A percentile compares a stretch with the other conserved stretches of the same genome.
These are phyloP conservation scores for Leccinum rimulosum DNA, from an alignment of 768 basidiomycete genomes.

Conservation along the genomic window DNA sequence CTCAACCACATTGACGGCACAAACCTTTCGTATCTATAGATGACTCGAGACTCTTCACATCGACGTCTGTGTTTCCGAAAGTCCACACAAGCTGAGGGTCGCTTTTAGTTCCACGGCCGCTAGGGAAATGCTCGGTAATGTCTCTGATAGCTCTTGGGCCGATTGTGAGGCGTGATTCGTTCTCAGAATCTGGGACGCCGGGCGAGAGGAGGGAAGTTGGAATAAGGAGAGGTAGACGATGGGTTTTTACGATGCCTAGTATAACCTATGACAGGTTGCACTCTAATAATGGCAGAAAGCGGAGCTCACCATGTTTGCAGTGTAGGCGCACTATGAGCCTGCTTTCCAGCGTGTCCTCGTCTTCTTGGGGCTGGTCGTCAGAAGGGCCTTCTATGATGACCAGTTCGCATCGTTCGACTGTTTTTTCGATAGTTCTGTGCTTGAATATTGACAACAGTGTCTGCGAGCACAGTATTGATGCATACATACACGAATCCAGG, in stretches of 20 bases:
- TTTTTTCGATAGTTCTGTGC: conserved; percentile 72
- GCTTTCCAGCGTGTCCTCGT: conserved; percentile 63
- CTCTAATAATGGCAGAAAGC: neutral
- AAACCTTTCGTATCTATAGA: conserved; percentile 64
- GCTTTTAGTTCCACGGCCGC: conserved; percentile 55
- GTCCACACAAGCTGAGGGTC: conserved; percentile 83
- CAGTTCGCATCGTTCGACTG: conserved; percentile 74
- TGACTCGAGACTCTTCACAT: conserved; percentile 65
- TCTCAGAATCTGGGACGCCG: conserved; percentile 51
- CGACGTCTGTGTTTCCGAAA: conserved; percentile 68
- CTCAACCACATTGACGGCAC: neutral
- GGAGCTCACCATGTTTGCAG: conserved; percentile 73
- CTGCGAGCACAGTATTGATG: conserved; percentile 34
- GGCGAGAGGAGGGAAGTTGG: conserved; percentile 63
- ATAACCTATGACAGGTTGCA: conserved; percentile 10
- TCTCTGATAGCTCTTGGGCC: conserved; percentile 73
- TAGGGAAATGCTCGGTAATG: conserved; percentile 79
- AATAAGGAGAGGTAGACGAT: conserved; percentile 61
- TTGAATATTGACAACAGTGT: conserved; percentile 71
- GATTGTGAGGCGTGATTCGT: conserved; percentile 66
- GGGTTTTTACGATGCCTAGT: conserved; percentile 78
- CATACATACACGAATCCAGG: neutral
- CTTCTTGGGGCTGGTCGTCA: conserved; percentile 32
- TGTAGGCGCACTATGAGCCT: conserved; percentile 69
- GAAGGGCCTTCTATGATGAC: conserved; percentile 57